phyloP scores from a whole-genome alignment of 768 basidiomycete genomes.

The Naganishia onofrii region DNA sequence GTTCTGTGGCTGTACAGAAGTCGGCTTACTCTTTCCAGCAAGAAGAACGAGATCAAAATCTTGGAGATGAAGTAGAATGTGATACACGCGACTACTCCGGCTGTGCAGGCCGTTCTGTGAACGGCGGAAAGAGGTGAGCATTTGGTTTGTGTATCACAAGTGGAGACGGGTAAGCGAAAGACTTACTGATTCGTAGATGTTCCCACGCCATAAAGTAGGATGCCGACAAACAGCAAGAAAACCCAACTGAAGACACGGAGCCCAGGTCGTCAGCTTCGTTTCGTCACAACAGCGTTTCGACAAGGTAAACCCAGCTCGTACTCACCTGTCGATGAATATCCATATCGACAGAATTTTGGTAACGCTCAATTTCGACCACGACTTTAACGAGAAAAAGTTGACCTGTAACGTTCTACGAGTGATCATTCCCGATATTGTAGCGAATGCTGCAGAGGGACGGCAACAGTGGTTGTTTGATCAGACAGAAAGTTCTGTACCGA shows the following conservation, averaged over 20 bases:
- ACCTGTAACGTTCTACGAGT: conserved; percentile 7
- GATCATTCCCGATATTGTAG: conserved; percentile 18
- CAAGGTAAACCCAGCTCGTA: not conserved
- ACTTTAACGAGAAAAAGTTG: conserved; percentile 8
- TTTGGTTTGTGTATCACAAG: not conserved
- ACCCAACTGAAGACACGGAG: not conserved
- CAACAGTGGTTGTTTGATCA: not conserved
- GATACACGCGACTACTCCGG: conserved; percentile 3
- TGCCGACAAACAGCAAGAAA: conserved; percentile 8
- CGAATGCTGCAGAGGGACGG: not conserved
- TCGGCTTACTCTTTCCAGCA: conserved; percentile 11
- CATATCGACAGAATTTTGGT: conserved; percentile 13
- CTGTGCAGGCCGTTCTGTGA: conserved; percentile 1
- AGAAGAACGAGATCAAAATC: conserved; percentile 11
- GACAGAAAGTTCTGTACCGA: no score
- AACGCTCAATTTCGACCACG: conserved; percentile 6
- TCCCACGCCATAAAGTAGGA: conserved; percentile 9
- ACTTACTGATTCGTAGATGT: conserved; percentile 2
- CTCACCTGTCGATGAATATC: conserved; percentile 20
- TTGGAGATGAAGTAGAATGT: conserved; percentile 23
- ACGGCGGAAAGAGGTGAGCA: not conserved
- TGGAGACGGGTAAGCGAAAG: not conserved
- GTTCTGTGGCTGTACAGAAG: no score
- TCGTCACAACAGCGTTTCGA: no score
- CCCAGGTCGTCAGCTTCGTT: not conserved